Evolutionary conservation across 2,329 filamentous ascomycete species (phyloP).

Genomic region (Macroventuria anomochaeta): DNA sequence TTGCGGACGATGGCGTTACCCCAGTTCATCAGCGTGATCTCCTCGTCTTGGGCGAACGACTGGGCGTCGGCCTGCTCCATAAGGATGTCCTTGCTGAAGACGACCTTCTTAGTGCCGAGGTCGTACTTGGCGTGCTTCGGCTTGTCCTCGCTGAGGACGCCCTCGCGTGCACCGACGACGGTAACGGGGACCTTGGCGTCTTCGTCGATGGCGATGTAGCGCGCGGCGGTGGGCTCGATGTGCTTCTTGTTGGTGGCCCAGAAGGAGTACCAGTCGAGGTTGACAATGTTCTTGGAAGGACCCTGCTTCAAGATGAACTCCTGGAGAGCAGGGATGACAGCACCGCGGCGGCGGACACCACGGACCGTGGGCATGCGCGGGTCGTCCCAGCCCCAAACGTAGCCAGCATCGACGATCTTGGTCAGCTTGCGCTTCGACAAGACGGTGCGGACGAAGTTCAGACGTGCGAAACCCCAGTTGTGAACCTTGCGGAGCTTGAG

Average conservation of each 20-base stretch:
- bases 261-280: conserved; percentile 78
- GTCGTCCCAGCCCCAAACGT: conserved; percentile 85
- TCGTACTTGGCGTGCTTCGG: conserved; percentile 91
- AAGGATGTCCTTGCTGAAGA: conserved; percentile 75
- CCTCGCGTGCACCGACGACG: conserved; percentile 66
- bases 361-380: conserved; percentile 85
- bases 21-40: conserved; percentile 97
- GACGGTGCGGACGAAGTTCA: conserved; percentile 85
- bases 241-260: conserved; percentile 63
- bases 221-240: conserved; percentile 57
- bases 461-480: conserved; percentile 84
- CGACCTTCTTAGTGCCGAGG: conserved; percentile 84
- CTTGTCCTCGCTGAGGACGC: conserved; percentile 71
- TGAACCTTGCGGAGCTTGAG: conserved; percentile 77
- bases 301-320: conserved; percentile 88
- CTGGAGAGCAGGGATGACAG: conserved; percentile 78
- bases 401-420: conserved; percentile 77
- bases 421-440: conserved; percentile 86
- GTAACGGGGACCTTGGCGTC: conserved; percentile 74
- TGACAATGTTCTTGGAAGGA: conserved; percentile 81
- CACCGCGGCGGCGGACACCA: conserved; percentile 77
- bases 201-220: conserved; percentile 66
- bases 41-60: conserved; percentile 81
- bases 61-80: conserved; percentile 88
- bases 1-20: conserved; percentile 83